phyloP scores from a whole-genome alignment of 2,329 filamentous ascomycete genomes.

The Aspergillus tubingensis region DNA sequence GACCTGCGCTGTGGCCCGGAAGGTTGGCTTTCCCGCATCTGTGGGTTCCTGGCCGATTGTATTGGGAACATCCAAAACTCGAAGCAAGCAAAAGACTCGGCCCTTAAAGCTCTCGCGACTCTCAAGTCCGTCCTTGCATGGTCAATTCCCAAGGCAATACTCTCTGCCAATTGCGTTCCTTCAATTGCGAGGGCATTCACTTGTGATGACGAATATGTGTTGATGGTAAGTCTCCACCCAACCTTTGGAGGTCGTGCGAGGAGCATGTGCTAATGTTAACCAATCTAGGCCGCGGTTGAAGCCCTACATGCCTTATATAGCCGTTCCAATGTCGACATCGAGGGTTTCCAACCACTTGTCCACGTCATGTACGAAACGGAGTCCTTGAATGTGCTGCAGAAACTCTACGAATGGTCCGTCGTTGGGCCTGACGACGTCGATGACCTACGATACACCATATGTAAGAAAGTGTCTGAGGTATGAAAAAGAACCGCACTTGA shows the following conservation, averaged over 20 bases:
- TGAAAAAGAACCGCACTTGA: constrained; percentile 16
- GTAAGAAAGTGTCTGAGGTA: constrained; percentile 93
- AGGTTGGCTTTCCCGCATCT: constrained; percentile 82
- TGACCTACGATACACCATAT: constrained; percentile 86
- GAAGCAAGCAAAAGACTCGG: constrained; percentile 68
- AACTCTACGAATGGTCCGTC: constrained; percentile 76
- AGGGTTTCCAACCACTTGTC: constrained; percentile 76
- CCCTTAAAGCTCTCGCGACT: constrained; percentile 74
- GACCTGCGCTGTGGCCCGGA: constrained; percentile 76
- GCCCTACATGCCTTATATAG: constrained; percentile 80
- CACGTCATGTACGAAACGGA: constrained; percentile 75
- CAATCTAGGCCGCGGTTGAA: constrained; percentile 71
- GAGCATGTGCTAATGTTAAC: constrained; percentile 7
- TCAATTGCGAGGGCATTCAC: constrained; percentile 72
- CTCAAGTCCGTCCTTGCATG: constrained; percentile 80
- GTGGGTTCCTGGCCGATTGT: constrained; percentile 72
- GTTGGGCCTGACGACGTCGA: constrained; percentile 82
- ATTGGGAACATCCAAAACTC: constrained; percentile 67
- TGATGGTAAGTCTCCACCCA: constrained; percentile 60
- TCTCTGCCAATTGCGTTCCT: constrained; percentile 68
- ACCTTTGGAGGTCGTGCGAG: constrained; percentile 2
- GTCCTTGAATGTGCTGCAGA: constrained; percentile 69
- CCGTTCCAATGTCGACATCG: constrained; percentile 70
- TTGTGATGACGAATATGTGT: constrained; percentile 68
- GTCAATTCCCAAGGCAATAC: constrained; percentile 81